Conservation (phyloP, 768 basidiomycete species). For the Kwoniella sp. region DNA sequence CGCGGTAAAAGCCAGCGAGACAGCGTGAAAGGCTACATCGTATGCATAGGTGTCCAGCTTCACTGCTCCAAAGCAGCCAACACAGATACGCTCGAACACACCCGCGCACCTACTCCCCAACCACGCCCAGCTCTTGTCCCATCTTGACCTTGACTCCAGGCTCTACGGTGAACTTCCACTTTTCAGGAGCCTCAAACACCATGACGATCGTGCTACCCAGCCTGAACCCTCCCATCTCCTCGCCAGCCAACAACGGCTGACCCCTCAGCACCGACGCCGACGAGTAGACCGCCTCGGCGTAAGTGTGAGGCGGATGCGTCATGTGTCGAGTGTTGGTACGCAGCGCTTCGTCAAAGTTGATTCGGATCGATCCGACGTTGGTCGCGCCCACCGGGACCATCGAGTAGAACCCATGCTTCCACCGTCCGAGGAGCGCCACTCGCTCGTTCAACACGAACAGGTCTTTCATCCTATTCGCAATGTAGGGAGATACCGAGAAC, state of each 20-base stretch:
- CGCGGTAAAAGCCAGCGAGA: not conserved
- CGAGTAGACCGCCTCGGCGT: conserved; percentile 85
- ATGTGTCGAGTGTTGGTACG: conserved; percentile 76
- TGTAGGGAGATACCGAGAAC: conserved; percentile 93
- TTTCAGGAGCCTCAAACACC: conserved; percentile 86
- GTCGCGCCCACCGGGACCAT: conserved; percentile 99
- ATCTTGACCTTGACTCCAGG: conserved; percentile 82
- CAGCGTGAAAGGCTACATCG: too few species aligned
- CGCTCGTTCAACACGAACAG: conserved; percentile 98
- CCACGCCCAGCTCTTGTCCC: conserved; percentile 69
- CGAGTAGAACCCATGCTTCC: conserved; percentile 91
- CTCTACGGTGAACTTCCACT: conserved; percentile 72
- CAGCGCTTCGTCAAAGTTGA: conserved; percentile 89
- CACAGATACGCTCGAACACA: too few species aligned
- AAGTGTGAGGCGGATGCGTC: conserved; percentile 70
- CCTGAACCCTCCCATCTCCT: conserved; percentile 97
- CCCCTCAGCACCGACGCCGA: conserved; percentile 80
- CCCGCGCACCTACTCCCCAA: conserved; percentile 10
- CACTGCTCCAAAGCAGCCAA: too few species aligned
- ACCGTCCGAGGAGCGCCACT: conserved; percentile 85
- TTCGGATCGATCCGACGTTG: conserved; percentile 91
- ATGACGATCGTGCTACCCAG: conserved; percentile 93
- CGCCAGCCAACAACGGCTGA: conserved; percentile 77
- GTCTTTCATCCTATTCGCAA: conserved; percentile 84
- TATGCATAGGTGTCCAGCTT: too few species aligned